Evolutionary conservation across 495 filamentous ascomycete genomes (phyloP).

Genomic region (Aspergillus heteromorphus): DNA sequence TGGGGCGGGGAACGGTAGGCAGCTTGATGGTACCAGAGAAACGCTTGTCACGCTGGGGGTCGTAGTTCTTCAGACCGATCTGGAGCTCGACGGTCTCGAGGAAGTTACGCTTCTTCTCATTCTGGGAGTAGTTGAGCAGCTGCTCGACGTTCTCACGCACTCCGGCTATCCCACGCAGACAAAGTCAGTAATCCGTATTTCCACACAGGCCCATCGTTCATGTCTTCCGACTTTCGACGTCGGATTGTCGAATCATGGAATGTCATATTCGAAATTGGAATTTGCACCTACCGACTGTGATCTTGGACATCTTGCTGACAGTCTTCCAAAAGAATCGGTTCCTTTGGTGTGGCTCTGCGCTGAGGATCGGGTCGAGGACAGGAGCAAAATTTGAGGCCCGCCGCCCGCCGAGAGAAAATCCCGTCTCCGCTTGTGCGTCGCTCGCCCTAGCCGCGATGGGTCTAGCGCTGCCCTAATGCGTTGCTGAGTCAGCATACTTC

Average conservation of each 20-base stretch:
- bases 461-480: slow-evolving; percentile 35
- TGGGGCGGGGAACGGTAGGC: slow-evolving; percentile 81
- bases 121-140: slow-evolving; percentile 86
- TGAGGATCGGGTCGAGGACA: slow-evolving; percentile 29
- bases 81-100: slow-evolving; percentile 88
- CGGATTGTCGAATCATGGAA: no score
- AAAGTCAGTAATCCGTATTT: no score
- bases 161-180: slow-evolving; percentile 77
- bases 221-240: no score
- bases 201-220: no score
- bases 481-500: slow-evolving; percentile 16
- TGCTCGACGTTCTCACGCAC: slow-evolving; percentile 90
- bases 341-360: slow-evolving; percentile 70
- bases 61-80: slow-evolving; percentile 99
- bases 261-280: no score
- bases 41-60: slow-evolving; percentile 99
- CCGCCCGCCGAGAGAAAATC: slow-evolving; percentile 26
- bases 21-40: slow-evolving; percentile 98
- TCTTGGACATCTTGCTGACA: slow-evolving; percentile 72
- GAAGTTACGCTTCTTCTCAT: slow-evolving; percentile 99
- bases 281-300: slow-evolving; percentile 79
- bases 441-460: slow-evolving; percentile 25
- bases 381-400: slow-evolving; percentile 13
- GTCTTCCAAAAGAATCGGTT: slow-evolving; percentile 51
- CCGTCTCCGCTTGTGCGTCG: slow-evolving; percentile 42